Percentiles rank a stretch among this genome's conserved stretches.
These are phyloP conservation scores for Triticum timopheevii DNA, from an alignment of 176 grass and related monocot genomes.

Conservation along the genomic window DNA sequence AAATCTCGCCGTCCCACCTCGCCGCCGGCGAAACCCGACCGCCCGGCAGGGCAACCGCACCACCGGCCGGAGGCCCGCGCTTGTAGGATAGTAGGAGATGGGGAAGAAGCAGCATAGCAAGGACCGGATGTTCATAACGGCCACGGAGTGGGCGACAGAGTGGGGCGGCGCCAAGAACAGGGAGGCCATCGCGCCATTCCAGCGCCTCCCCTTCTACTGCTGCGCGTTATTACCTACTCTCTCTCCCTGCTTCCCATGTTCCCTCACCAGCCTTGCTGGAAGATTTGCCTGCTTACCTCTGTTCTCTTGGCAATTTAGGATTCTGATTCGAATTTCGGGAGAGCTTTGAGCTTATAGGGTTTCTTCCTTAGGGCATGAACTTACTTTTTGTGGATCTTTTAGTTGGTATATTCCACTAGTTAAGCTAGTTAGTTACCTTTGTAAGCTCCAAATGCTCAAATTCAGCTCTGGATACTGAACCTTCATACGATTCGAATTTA, in stretches of 20 bases:
- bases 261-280: not conserved
- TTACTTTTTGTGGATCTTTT: not conserved
- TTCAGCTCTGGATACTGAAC: not conserved
- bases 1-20: constrained; percentile 12
- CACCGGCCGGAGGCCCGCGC: not conserved
- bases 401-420: not conserved
- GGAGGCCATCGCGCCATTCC: constrained; percentile 64
- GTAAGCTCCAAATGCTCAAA: constrained; percentile 12
- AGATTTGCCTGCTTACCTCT: not conserved
- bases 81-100: constrained; percentile 42
- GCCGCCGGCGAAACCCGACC: constrained; percentile 27
- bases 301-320: constrained; percentile 14
- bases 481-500: not conserved
- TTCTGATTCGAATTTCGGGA: not conserved
- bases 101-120: constrained; percentile 99
- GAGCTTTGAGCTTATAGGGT: constrained; percentile 33
- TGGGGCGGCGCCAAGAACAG: constrained; percentile 97
- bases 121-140: constrained; percentile 96
- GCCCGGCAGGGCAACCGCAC: not conserved
- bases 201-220: constrained; percentile 96
- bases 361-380: not conserved
- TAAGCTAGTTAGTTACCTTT: not conserved
- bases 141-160: constrained; percentile 95
- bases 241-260: not conserved
- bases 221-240: constrained; percentile 60